Base-by-base conservation (phyloP, 805 yeast genomes). In the Metschnikowia amazonensis region DNA sequence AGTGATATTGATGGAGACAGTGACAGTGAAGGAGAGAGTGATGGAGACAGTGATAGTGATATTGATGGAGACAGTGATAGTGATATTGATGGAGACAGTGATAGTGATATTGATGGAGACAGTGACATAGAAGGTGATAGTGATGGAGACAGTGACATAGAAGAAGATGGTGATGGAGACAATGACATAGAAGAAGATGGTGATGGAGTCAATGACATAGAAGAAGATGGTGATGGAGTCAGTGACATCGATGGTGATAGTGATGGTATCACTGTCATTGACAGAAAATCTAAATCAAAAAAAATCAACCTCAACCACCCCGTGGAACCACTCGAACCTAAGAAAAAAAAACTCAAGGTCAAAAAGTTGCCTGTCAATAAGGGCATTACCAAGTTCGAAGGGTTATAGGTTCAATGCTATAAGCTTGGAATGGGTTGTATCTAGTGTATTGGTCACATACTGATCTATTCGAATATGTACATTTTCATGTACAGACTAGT, bases 311-410 rank as follows among this genome's bases (percentile, higher is more conserved):
- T 25, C 20, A 40, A 31, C 28, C 6, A 36, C 7, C 5, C 21
- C 13, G 18, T 13, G 10, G 20, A 31, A 17, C 18, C 29, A 16
- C 59, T 55, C 5, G 57, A 60, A 5, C 52, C 47, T 23, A 58
- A 60, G 38, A 67, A 65, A 45, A 61, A 66, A 43, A 70, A 70
- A 51, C 64, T 66, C 46, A 56, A 64, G 47, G 55, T 59, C 32
- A 60, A 56, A 50, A 56, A 55, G 52, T 21, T 34, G 27, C 36
- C 25, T 3, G 47, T 72, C 42, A 57, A 77, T 49, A 34, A 20
- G n/a, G 34, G 34, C 14, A 42, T 42, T 5, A 17, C 44, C 3
- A 77, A 67, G 52, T 84, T 84, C 56, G 88, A 82, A 5, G 89
- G 74, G 1, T 35, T 35, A 10, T 35, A 34, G 25, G 4, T 21